These are phyloP conservation scores for Yarrowia sp. DNA, from an alignment of 805 yeast genomes.

Conservation along the genomic window DNA sequence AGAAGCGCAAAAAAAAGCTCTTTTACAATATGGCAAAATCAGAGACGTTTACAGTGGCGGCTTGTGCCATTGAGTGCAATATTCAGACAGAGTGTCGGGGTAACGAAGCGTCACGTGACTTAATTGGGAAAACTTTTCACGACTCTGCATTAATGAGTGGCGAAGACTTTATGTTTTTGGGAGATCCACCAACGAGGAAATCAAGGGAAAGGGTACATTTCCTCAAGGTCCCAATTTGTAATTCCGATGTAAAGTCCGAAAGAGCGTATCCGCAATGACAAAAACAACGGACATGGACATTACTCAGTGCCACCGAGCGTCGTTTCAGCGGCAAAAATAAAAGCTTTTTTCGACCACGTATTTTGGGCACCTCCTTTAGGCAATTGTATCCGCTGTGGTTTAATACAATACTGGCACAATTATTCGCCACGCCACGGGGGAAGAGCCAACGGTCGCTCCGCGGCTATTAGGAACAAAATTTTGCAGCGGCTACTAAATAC, in stretches of 20 bases:
- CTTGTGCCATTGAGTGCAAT: not conserved
- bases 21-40: no score
- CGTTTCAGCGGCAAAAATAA: not conserved
- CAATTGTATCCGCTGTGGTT: conserved; percentile 4
- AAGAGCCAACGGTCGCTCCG: conserved; percentile 11
- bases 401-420: not conserved
- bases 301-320: not conserved
- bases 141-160: conserved; percentile 2
- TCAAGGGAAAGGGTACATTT: not conserved
- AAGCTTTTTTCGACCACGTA: not conserved
- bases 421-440: not conserved
- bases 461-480: not conserved
- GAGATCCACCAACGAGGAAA: not conserved
- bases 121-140: conserved; percentile 19
- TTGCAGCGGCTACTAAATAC: not conserved
- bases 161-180: not conserved
- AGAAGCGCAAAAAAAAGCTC: not conserved
- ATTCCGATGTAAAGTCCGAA: conserved; percentile 5
- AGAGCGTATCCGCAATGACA: not conserved
- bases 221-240: conserved; percentile 3
- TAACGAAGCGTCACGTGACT: not conserved
- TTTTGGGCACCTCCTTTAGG: not conserved
- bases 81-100: not conserved
- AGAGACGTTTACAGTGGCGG: not conserved
- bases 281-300: not conserved